Evolutionary conservation across 2,329 filamentous ascomycete genomes (phyloP).

Genomic region (Teratosphaeria viscida): DNA sequence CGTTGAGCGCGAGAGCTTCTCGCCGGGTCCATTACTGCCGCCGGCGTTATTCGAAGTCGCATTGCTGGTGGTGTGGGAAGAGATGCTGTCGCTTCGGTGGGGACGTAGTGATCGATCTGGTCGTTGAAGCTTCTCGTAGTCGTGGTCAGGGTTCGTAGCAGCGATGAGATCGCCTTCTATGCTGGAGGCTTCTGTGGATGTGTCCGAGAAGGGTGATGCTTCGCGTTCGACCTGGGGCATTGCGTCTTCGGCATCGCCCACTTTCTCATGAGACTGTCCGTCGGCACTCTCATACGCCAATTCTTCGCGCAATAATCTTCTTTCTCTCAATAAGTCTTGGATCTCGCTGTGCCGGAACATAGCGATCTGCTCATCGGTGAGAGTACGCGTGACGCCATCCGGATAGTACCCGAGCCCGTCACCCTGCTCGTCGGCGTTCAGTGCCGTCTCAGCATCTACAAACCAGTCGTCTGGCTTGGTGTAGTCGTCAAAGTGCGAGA

Average conservation of each 20-base stretch:
- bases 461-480: constrained; percentile 25
- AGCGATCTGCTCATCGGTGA: constrained; percentile 82
- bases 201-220: background rate
- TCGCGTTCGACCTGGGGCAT: background rate
- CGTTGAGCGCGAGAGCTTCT: background rate
- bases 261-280: background rate
- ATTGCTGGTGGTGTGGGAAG: background rate
- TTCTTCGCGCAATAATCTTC: constrained; percentile 7
- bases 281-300: background rate
- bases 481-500: constrained; percentile 32
- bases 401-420: constrained; percentile 69
- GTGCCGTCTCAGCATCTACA: constrained; percentile 17
- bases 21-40: background rate
- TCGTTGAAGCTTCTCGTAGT: background rate
- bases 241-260: background rate
- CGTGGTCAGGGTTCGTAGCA: background rate
- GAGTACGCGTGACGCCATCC: constrained; percentile 76
- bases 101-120: background rate
- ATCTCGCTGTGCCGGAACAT: constrained; percentile 88
- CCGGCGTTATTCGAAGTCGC: background rate
- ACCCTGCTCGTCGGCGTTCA: constrained; percentile 41
- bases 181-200: constrained; percentile 16
- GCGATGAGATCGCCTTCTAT: constrained; percentile 16
- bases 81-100: background rate
- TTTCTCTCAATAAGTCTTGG: constrained; percentile 53